Base-by-base conservation (phyloP, 1,284 basidiomycete genomes). In the Heterobasidion parviporum region DNA sequence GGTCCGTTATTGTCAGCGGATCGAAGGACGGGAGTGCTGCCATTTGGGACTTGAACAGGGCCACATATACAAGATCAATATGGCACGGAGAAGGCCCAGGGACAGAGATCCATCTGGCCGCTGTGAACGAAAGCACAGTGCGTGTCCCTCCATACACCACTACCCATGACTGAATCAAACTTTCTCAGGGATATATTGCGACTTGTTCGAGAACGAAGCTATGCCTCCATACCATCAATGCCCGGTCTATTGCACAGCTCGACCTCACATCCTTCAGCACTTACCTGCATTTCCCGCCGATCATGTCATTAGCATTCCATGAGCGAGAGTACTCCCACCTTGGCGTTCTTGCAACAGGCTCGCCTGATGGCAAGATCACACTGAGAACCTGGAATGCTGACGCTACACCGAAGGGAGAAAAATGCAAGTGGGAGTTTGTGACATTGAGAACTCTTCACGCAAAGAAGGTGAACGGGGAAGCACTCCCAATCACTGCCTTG, bases 31-130 rank as follows among this genome's bases (percentile, higher is more conserved):
- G 91, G 1, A 90, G 85, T 57, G 92, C 88, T 0, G 87, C 88
- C 14, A 63, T 97, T 7, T 98, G 95, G 95, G 95, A 98, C 67
- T 76, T 93, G 55, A 97, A 98, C 65, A 78, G 86, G 44, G 83
- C 88, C 14, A 72, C 82, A 1, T 94, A 94, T 61, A 81, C 88
- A 12, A 74, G 86, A 54, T 87, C 87, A 0, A 84, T 93, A 38
- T 82, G 82, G 78, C 87, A 92, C 56, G 79, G 77, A 9, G 62
- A 68, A 1, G 68, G 70, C 6, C 72, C 76, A 44, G 58, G 68
- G 2, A 66, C 74, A 16, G 75, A 81, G 0, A 83, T 97, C 3
- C 78, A 82, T 59, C 75, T 88, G 2, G 85, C 87, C 14, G 78
- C 87, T 1, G 83, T 98, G 63, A 91, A 94, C 65, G 91, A 95